Evolutionary conservation across 2,329 filamentous ascomycete genomes (phyloP).

Genomic region (Penicillium sp.): DNA sequence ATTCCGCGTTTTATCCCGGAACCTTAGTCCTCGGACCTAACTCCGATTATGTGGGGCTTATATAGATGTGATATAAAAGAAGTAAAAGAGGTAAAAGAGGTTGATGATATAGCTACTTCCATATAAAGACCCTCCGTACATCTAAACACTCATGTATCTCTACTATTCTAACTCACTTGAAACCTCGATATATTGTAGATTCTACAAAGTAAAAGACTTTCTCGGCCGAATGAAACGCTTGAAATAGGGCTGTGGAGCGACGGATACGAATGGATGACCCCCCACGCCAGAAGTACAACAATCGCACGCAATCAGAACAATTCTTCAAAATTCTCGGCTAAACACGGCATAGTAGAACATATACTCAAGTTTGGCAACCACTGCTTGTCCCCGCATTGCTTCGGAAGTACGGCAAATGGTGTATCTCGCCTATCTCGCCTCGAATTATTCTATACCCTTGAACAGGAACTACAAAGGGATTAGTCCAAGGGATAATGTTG

Average conservation of each 20-base stretch:
- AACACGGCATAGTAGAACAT: neutral
- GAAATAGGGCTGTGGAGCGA: neutral
- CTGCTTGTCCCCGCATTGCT: neutral
- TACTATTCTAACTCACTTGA: neutral
- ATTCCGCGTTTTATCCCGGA: too few species aligned
- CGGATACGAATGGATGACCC: neutral
- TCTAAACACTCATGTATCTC: neutral
- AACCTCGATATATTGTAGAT: neutral
- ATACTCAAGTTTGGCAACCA: neutral
- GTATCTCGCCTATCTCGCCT: neutral
- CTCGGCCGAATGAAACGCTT: neutral
- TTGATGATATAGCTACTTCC: too few species aligned
- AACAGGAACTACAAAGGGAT: neutral
- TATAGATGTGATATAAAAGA: too few species aligned
- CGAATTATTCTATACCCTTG: too few species aligned
- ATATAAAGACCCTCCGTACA: too few species aligned
- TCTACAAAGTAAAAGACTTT: neutral
- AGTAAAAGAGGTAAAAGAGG: too few species aligned
- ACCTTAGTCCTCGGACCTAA: too few species aligned
- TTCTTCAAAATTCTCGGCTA: neutral
- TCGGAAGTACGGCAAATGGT: neutral
- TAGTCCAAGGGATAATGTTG: neutral
- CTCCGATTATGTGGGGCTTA: too few species aligned
- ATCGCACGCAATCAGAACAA: neutral
- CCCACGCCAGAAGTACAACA: neutral